Evolutionary conservation across 1,284 basidiomycete genomes (phyloP), one percentile per base, ranked within the genome.

Genomic region (Ganoderma lingzhi): DNA sequence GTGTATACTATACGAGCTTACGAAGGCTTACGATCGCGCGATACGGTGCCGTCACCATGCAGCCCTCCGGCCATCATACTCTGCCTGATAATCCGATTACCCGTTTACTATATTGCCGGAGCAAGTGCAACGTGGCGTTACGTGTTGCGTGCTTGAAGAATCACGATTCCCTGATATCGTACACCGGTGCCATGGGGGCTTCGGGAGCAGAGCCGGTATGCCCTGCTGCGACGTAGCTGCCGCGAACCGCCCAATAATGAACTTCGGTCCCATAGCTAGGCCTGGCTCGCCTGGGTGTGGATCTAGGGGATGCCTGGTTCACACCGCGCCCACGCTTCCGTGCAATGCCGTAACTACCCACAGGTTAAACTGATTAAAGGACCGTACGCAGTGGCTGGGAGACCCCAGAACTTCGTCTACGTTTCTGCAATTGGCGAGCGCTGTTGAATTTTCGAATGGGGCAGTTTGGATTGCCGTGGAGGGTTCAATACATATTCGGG

Each of bases 31-130:
- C 56, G 8, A 19, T 15, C 44, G 15, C 17, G 44, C 17, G 58
- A 23, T 37, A 23, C 59, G 3, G 12, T 56, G 55, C 32, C 30
- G 55, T 56, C 55, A 51, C 19, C 48, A 51, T 14, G 23, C 35
- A 9, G 35, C 19, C 55, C 55, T 37, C 56, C 59, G 59, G 59
- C 59, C 39, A 61, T 61, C 59, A 61, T 61, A 61, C 59, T 44
- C 39, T 61, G 10, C 14, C 8, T 61, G 59, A 61, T 39, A 42
- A n/a, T 37, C 17, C 41, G n/a, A 58, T 35, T 35, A 9, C 35
- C 56, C 56, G 12, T 6, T 17, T 12, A 8, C 15, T 41, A 1
- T 41, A 30, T 56, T 56, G 53, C 53, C 53, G 53, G 53, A 19
- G 3, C 35, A 32, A 15, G 14, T 17, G 53, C 51, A 30, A 30